phyloP scores from a whole-genome alignment of 164 flowering plant species.

The Saururus chinensis region DNA sequence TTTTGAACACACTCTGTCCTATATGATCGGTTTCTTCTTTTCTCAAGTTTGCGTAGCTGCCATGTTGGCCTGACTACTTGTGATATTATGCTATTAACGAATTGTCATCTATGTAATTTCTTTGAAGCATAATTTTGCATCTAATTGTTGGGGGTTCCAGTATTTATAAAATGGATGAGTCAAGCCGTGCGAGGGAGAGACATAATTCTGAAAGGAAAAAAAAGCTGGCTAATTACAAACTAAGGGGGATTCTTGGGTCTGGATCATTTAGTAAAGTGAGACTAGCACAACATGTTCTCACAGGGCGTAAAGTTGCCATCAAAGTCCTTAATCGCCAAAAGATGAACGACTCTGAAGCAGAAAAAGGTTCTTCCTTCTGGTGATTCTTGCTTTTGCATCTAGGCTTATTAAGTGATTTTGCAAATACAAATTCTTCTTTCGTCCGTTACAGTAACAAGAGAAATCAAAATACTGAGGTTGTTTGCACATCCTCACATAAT shows the following conservation, averaged over 20 bases:
- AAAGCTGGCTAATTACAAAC: constrained; percentile 7
- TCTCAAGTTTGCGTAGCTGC: too few relatives aligned
- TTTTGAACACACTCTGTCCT: too few relatives aligned
- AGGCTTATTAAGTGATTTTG: background rate
- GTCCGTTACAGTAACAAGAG: constrained; percentile 2
- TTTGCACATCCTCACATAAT: constrained; percentile 10
- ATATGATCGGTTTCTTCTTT: too few relatives aligned
- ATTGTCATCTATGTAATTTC: too few relatives aligned
- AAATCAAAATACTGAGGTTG: constrained; percentile 6
- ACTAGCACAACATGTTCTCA: constrained; percentile 18
- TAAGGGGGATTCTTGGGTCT: constrained; percentile 13
- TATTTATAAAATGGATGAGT: constrained; percentile 8
- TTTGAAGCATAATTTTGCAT: too few relatives aligned
- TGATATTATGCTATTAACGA: too few relatives aligned
- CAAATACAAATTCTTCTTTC: background rate
- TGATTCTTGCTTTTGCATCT: background rate
- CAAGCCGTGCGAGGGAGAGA: constrained; percentile 1
- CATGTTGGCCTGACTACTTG: too few relatives aligned
- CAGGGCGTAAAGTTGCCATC: constrained; percentile 20
- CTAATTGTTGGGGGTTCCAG: too few relatives aligned
- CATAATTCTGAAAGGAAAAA: constrained; percentile 2
- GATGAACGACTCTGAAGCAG: constrained; percentile 1
- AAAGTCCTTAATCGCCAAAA: constrained; percentile 15
- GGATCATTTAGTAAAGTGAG: constrained; percentile 23
- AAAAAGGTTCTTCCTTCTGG: constrained; percentile 6